Percentiles rank a stretch among this genome's conserved stretches.
phyloP scores from a whole-genome alignment of 1,139 yeast genomes.

The Candida sp. region DNA sequence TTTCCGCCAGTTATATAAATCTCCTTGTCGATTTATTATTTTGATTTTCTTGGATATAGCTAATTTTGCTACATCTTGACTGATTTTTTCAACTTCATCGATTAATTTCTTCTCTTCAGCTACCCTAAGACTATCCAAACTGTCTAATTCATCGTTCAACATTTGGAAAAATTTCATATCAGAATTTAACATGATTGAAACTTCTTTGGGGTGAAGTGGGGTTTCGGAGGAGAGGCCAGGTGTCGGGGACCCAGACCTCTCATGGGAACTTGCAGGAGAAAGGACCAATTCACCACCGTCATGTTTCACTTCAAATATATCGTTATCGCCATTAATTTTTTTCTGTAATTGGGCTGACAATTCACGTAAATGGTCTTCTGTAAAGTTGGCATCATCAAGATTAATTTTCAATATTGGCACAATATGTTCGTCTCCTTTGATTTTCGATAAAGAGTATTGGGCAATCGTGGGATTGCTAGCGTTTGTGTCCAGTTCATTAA shows the following conservation, averaged over 20 bases:
- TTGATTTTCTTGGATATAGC: conserved; percentile 29
- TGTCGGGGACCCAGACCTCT: conserved; percentile 2
- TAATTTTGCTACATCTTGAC: conserved; percentile 33
- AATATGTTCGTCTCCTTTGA: conserved; percentile 17
- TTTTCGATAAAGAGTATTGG: conserved; percentile 36
- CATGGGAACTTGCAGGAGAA: conserved; percentile 4
- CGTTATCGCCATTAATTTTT: conserved; percentile 23
- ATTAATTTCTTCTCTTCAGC: conserved; percentile 45
- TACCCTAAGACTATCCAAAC: conserved; percentile 42
- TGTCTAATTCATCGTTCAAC: conserved; percentile 54
- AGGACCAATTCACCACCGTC: conserved; percentile 3
- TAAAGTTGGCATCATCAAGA: conserved; percentile 27
- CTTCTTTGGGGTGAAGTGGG: conserved; percentile 17
- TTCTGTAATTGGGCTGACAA: conserved; percentile 29
- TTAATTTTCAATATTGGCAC: conserved; percentile 38
- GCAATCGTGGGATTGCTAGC: conserved; percentile 42
- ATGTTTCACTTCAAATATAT: conserved; percentile 5
- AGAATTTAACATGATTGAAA: conserved; percentile 36
- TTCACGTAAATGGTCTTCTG: conserved; percentile 36
- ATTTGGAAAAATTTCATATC: conserved; percentile 55
- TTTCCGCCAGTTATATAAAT: conserved; percentile 70
- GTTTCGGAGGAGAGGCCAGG: conserved; percentile 4
- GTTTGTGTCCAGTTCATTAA: conserved; percentile 28
- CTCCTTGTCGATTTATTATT: conserved; percentile 31
- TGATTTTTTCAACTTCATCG: conserved; percentile 39